Base-by-base conservation (phyloP, 2,329 filamentous ascomycete genomes). In the Cladosporium sphaerospermum region DNA sequence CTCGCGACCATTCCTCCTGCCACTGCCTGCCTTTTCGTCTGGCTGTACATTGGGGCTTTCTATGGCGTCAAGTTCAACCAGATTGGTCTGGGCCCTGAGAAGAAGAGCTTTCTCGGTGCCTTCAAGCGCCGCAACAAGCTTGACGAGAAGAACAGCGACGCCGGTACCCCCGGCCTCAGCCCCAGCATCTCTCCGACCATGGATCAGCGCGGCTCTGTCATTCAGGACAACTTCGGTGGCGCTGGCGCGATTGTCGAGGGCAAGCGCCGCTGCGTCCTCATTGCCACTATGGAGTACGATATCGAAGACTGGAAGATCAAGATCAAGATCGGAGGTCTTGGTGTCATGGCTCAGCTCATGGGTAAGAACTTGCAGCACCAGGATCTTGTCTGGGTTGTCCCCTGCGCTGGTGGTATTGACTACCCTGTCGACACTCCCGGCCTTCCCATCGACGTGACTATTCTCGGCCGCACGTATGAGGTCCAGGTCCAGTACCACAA, bases 211-310 rank as follows among this genome's bases (percentile, higher is more conserved):
- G 54, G 57, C 32, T 60, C 61, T 13, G 55, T 66, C 43, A 56
- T 62, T 31, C 59, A 56, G 39, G 55, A 58, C 31, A 57, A 59
- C 23, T 57, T 59, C 16, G 48, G 53, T 40, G 58, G 56, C n/a
- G 59, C 59, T 16, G 62, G 61, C 19, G 61, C 62, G 18, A 52
- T 57, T 52, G 28, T 57, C 51, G 50, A 52, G 32, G 50, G 50
- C 50, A 64, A 65, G 52, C 59, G 66, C 23, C 72, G 79, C n/a
- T 84, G 77, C 32, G 78, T 85, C 2, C 74, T 86, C 18, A 84
- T 86, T 50, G 83, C 82, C 10, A 86, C 83, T 6, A 85, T 86
- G 80, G 83, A 86, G 66, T 86, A 86, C 67, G 82, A 86, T 56
- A 85, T 86, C 56, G 80, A 83, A 52, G 83, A 86, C 63, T 86